These are phyloP conservation scores for Fusarium poae DNA, from an alignment of 2,329 filamentous ascomycete species.

Conservation along the genomic window DNA sequence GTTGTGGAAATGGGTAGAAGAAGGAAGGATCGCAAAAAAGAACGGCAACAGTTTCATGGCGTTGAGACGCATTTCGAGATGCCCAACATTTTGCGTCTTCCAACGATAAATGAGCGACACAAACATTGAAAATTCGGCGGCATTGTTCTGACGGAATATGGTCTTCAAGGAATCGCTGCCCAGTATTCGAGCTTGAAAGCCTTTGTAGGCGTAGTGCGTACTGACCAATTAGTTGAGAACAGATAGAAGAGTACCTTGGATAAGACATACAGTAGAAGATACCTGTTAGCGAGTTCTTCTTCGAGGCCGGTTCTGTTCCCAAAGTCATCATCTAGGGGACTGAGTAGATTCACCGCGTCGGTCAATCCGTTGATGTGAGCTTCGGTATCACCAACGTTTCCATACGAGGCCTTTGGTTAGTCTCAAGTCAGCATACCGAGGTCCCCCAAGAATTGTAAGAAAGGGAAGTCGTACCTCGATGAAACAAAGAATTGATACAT, in stretches of 20 bases:
- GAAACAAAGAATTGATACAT: constrained; percentile 40
- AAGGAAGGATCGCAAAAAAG: constrained; percentile 31
- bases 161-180: constrained; percentile 24
- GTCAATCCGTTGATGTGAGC: constrained; percentile 41
- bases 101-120: constrained; percentile 34
- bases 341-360: constrained; percentile 34
- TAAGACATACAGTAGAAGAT: constrained; percentile 37
- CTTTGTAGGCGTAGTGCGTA: constrained; percentile 37
- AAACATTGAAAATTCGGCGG: constrained; percentile 24
- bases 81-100: constrained; percentile 39
- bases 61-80: constrained; percentile 31
- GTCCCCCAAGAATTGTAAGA: rapidly evolving
- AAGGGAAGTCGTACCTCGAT: constrained; percentile 20
- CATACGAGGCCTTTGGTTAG: constrained; percentile 24
- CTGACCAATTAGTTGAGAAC: constrained; percentile 12
- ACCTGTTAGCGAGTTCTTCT: constrained; percentile 43
- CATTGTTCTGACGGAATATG: constrained; percentile 23
- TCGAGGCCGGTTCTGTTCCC: not conserved
- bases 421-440: rapidly evolving
- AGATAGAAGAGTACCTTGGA: rapidly evolving
- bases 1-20: constrained; percentile 4
- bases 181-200: constrained; percentile 39
- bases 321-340: constrained; percentile 14
- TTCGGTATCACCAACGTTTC: constrained; percentile 37
- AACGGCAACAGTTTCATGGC: constrained; percentile 38